Evolutionary conservation across 176 grass and related monocot genomes (phyloP).

Genomic region (Avena insularis): DNA sequence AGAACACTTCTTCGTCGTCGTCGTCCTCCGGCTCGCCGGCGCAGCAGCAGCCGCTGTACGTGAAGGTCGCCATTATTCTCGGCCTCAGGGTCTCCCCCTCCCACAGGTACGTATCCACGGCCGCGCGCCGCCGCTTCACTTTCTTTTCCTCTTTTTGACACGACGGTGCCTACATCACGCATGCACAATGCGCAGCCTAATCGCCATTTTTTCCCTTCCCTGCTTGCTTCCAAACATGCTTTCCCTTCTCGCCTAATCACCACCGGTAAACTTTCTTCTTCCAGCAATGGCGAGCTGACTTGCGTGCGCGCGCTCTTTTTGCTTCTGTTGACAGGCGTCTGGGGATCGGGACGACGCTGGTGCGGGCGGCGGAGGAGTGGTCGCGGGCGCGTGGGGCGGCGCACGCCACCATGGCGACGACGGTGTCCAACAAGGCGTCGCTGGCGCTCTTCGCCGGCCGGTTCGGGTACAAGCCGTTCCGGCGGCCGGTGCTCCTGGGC

Average conservation of each 20-base stretch:
- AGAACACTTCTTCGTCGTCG: not conserved
- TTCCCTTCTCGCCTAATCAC: slow-evolving; percentile 31
- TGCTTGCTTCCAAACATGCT: slow-evolving; percentile 14
- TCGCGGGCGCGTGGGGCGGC: slow-evolving; percentile 42
- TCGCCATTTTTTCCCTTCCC: not conserved
- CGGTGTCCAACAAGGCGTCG: slow-evolving; percentile 61
- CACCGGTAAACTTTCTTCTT: not conserved
- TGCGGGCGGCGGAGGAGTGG: slow-evolving; percentile 63
- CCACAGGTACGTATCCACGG: slow-evolving; percentile 46
- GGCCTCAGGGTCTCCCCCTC: slow-evolving; percentile 70
- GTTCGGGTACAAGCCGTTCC: slow-evolving; percentile 69
- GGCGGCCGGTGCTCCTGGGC: slow-evolving; percentile 57
- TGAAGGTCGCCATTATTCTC: slow-evolving; percentile 65
- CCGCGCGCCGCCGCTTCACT: not conserved
- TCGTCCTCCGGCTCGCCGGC: not conserved
- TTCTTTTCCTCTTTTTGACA: not conserved
- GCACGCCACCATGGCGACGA: slow-evolving; percentile 74
- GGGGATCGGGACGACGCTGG: slow-evolving; percentile 62
- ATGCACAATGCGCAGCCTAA: slow-evolving; percentile 21
- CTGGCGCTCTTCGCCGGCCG: slow-evolving; percentile 68
- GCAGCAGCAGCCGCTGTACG: slow-evolving; percentile 31
- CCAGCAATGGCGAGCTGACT: slow-evolving; percentile 25
- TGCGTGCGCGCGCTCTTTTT: not conserved
- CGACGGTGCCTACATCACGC: not conserved
- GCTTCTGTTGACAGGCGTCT: slow-evolving; percentile 42